These are phyloP conservation scores for Arctium lappa DNA, from an alignment of 129 eudicot genomes.

Conservation along the genomic window DNA sequence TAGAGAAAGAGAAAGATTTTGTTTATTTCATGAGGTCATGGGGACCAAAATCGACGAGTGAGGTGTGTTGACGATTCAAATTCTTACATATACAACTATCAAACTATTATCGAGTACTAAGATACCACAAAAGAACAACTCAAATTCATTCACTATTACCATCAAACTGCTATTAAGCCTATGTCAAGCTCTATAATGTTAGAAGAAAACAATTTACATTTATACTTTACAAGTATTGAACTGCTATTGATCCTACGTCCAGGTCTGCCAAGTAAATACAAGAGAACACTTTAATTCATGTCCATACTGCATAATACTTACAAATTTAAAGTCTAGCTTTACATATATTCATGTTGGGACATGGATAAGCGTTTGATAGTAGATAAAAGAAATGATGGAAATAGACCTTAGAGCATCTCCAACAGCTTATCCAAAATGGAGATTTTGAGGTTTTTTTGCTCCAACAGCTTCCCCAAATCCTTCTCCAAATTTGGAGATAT, in stretches of 20 bases:
- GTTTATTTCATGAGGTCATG: background rate
- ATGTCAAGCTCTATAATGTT: background rate
- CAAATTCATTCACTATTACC: background rate
- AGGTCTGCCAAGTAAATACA: background rate
- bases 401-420: too few relatives aligned
- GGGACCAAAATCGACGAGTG: background rate
- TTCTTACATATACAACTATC: background rate
- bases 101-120: background rate
- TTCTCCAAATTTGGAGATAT: too few relatives aligned
- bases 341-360: background rate
- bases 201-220: background rate
- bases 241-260: background rate
- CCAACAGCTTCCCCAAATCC: too few relatives aligned
- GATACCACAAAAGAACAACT: background rate
- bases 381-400: too few relatives aligned
- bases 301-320: too few relatives aligned
- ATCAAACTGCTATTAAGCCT: background rate
- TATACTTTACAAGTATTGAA: background rate
- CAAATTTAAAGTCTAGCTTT: too few relatives aligned
- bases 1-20: too few relatives aligned
- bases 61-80: background rate
- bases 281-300: too few relatives aligned
- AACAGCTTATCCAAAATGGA: too few relatives aligned
- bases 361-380: background rate
- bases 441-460: too few relatives aligned